Conservation (phyloP, 2,329 filamentous ascomycete species). For the Microcera coccophila region DNA sequence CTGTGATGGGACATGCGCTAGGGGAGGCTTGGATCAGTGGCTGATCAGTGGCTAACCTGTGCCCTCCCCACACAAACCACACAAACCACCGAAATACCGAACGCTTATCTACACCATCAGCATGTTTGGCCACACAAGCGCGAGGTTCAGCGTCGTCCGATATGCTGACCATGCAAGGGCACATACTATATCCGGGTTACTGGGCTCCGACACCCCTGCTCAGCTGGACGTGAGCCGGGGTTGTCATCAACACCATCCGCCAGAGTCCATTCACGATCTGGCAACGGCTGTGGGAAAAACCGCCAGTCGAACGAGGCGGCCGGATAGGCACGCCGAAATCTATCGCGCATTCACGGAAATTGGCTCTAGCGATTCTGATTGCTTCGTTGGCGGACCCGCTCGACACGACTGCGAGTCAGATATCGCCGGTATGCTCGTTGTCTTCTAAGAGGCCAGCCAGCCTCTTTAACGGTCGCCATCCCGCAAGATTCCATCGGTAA, state of each 20-base stretch:
- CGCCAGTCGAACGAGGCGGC: not conserved
- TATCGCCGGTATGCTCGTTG: not conserved
- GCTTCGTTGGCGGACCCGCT: not conserved
- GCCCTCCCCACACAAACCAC: not conserved
- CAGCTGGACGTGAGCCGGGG: constrained; percentile 16
- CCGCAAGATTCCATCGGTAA: not conserved
- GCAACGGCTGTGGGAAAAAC: not conserved
- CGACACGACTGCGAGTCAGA: not conserved
- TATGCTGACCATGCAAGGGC: too few species aligned
- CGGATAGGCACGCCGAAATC: too few species aligned
- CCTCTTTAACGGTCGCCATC: not conserved
- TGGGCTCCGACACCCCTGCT: constrained; percentile 16
- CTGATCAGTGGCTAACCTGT: constrained; percentile 2
- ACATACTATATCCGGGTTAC: too few species aligned
- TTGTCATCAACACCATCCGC: constrained; percentile 1
- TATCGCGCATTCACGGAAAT: not conserved
- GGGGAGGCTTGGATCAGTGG: not conserved
- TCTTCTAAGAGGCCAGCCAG: not conserved
- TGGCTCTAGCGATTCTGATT: not conserved
- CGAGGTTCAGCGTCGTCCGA: not conserved
- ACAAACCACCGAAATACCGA: too few species aligned
- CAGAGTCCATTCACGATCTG: too few species aligned
- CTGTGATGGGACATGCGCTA: not conserved
- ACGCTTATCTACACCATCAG: constrained; percentile 4
- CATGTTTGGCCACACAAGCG: constrained; percentile 3